Percentiles rank a stretch among this genome's conserved stretches.
phyloP scores from a whole-genome alignment of 768 basidiomycete species.

The Steccherinum ochraceum region DNA sequence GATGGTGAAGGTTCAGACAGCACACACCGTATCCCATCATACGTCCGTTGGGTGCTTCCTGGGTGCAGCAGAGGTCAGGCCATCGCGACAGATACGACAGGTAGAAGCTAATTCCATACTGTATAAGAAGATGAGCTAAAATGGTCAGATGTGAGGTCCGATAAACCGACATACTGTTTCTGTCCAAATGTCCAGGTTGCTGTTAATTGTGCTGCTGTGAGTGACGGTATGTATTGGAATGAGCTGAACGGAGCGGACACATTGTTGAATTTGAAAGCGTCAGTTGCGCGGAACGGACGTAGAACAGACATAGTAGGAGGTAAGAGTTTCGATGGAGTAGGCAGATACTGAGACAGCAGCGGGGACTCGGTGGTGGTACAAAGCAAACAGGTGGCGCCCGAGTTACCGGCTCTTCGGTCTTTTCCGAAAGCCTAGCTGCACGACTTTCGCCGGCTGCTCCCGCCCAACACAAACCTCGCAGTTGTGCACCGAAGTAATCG shows the following conservation, averaged over 20 bases:
- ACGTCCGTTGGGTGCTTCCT: conserved; percentile 73
- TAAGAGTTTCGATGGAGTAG: no score
- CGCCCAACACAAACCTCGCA: no score
- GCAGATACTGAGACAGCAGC: no score
- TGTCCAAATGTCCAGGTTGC: conserved; percentile 95
- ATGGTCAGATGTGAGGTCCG: neutral
- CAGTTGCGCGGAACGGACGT: conserved; percentile 80
- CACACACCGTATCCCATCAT: conserved; percentile 90
- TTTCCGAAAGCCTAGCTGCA: no score
- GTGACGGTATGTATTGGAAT: neutral
- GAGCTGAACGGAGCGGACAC: conserved; percentile 43
- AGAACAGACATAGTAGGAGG: conserved; percentile 64
- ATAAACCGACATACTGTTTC: conserved; percentile 66
- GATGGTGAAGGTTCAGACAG: conserved; percentile 3
- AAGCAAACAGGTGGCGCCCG: no score
- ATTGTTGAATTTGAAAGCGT: conserved; percentile 91
- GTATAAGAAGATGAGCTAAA: neutral
- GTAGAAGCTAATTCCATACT: conserved; percentile 91
- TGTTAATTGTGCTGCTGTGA: conserved; percentile 21
- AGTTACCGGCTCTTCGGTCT: no score
- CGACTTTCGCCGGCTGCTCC: no score
- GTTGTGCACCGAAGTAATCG: no score
- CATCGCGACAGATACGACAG: conserved; percentile 83
- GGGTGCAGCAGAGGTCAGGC: conserved; percentile 86
- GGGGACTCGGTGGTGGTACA: no score